These are phyloP conservation scores for Aspergillus campestris DNA, from an alignment of 495 filamentous ascomycete genomes.

Conservation along the genomic window DNA sequence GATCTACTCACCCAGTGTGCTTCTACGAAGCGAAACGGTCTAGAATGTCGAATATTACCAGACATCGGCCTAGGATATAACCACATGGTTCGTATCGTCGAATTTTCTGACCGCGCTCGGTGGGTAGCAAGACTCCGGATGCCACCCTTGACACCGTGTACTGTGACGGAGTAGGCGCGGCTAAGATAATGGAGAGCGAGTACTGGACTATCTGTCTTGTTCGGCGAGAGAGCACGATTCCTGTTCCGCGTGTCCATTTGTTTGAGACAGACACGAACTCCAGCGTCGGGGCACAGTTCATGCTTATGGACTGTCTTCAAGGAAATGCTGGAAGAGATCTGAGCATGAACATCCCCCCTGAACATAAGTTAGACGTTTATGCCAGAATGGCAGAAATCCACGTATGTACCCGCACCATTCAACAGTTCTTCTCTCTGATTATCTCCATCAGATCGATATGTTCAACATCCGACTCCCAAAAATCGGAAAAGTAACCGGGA, in stretches of 20 bases:
- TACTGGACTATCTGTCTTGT: neutral
- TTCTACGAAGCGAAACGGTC: neutral
- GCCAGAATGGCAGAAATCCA: neutral
- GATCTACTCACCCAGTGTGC: neutral
- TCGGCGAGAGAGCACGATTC: neutral
- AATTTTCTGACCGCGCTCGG: neutral
- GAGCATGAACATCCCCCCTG: neutral
- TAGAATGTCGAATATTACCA: neutral
- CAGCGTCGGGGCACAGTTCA: conserved; percentile 1
- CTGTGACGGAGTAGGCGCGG: neutral
- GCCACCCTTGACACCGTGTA: neutral
- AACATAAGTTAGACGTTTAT: neutral
- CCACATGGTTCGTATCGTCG: neutral
- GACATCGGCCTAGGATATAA: neutral
- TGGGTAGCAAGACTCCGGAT: neutral
- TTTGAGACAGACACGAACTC: neutral
- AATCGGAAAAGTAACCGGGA: neutral
- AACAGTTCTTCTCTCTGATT: too few species aligned
- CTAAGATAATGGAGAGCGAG: neutral
- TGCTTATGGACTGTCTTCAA: neutral
- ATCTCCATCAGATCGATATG: conserved; percentile 1
- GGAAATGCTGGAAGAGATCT: conserved; percentile 1
- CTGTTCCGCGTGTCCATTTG: neutral
- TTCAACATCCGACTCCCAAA: conserved; percentile 1
- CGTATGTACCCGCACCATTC: neutral